Base-by-base conservation (phyloP, 208 protist genomes). In the Acanthamoeba quina region DNA sequence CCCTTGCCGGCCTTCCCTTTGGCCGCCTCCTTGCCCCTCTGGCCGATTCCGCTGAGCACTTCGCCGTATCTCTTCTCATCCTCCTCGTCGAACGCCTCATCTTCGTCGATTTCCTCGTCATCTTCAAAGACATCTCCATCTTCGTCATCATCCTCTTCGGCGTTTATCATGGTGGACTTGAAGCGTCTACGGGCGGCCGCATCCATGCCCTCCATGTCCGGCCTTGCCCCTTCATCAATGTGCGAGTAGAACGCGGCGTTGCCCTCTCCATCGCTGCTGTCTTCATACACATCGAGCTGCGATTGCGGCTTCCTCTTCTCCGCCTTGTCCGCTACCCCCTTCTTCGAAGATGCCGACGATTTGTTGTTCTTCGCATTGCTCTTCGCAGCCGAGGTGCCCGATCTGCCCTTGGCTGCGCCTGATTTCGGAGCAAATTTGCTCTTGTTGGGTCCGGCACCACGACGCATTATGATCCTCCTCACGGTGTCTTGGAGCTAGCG, bases 61-160 rank as follows among this genome's bases (percentile, higher is more conserved):
- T 94, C 70, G 34, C 90, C 90, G 10, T 70, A 94, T 26, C 41
- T 9, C 49, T 78, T 64, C 68, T 94, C 90, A 66, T 94, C 90
- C 29, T 94, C 90, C 52, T 94, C 90, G 41, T 94, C 90, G 44
- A 94, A 94, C 5, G 90, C 90, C 52, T 94, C 90, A 41, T 94
- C 90, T 66, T 94, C 90, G 72, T 94, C 90, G 41, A 94, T 83
- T 83, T 94, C 90, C 68, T 94, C 88, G 26, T 92, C 88, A 70
- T 92, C 88, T 58, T 82, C 74, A 3, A 82, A 82, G 3, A 82
- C 26, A 47, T 82, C 78, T 37, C 17, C 78, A 31, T 88, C 78
- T 21, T 64, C 49, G 7, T 54, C 78, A 13, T 64, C 78, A 5
- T 64, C 52, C 11, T 85, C 76, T 34, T 85, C 76, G 47, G 24